Conservation (phyloP, 495 filamentous ascomycete species). For the Penicillium steckii region DNA sequence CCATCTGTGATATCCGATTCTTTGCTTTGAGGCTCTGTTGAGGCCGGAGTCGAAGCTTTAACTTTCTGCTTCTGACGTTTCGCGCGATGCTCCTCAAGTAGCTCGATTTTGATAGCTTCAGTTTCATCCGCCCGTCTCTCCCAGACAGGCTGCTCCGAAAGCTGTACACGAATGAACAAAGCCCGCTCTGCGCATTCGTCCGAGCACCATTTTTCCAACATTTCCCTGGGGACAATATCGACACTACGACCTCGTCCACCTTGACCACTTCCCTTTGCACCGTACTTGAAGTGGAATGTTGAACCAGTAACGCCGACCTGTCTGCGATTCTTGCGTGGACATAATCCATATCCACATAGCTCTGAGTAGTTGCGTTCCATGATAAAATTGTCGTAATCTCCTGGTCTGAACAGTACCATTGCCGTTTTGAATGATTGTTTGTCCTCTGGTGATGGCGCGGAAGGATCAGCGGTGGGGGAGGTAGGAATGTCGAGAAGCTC, state of each 20-base stretch:
- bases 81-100: conserved; percentile 51
- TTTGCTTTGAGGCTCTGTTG: background rate
- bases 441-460: conserved; percentile 58
- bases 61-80: conserved; percentile 12
- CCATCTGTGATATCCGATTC: conserved; percentile 29
- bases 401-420: conserved; percentile 71
- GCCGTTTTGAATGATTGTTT: conserved; percentile 53
- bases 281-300: conserved; percentile 50
- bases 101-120: conserved; percentile 41
- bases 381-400: conserved; percentile 83
- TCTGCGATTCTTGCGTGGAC: conserved; percentile 54
- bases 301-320: conserved; percentile 33
- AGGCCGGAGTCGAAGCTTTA: conserved; percentile 5
- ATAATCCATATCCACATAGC: conserved; percentile 81
- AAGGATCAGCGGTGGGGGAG: conserved; percentile 49
- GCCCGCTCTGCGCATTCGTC: conserved; percentile 73
- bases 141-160: conserved; percentile 77
- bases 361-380: conserved; percentile 79
- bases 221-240: conserved; percentile 60
- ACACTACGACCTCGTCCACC: conserved; percentile 48
- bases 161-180: conserved; percentile 82
- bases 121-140: conserved; percentile 52
- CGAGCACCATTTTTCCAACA: conserved; percentile 86
- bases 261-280: conserved; percentile 49
- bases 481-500: conserved; percentile 63